Evolutionary conservation across 768 basidiomycete species (phyloP), one percentile per base, ranked within the genome.

Genomic region (Crassisporium funariophilum): DNA sequence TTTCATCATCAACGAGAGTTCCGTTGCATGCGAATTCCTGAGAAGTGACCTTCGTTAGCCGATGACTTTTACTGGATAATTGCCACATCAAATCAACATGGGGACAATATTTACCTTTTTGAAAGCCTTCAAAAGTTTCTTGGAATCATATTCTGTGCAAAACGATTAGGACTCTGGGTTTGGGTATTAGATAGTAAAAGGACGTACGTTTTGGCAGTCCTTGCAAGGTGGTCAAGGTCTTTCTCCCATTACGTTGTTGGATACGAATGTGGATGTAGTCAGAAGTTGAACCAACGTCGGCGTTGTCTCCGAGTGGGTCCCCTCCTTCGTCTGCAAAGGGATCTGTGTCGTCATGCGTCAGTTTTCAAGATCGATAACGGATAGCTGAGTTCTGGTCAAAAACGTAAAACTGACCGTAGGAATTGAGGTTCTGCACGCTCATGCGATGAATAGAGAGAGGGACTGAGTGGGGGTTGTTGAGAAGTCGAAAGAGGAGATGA

Each of bases 1-100:
- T 91, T 67, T 90, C 90, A 72, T 97, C 91, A 43, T 94, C 90
- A 55, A 97, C 90, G 58, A 99, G 82, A 41, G 88, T 95, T 57
- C 97, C 97, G 71, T 99, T 99, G 77, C 95, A 98, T 55, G 95
- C 95, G 58, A 98, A 97, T 77, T 97, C 92, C 92, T 95, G 38
- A 25, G 36, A 36, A 49, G 41, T 31, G 19, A 44, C 25, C 29
- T n/a, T n/a, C n/a, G n/a, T n/a, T n/a, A n/a, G n/a, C n/a, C n/a
- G n/a, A n/a, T n/a, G n/a, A n/a, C n/a, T n/a, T n/a, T n/a, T n/a
- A n/a, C n/a, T n/a, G n/a, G n/a, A n/a, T n/a, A n/a, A n/a, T n/a
- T n/a, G n/a, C n/a, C n/a, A n/a, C n/a, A n/a, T 45, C n/a, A 20
- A 33, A 15, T 20, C 17, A 35, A 33, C 16, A 17, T 8, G 6